phyloP scores from a whole-genome alignment of 495 filamentous ascomycete species.

The Neurospora sp. region DNA sequence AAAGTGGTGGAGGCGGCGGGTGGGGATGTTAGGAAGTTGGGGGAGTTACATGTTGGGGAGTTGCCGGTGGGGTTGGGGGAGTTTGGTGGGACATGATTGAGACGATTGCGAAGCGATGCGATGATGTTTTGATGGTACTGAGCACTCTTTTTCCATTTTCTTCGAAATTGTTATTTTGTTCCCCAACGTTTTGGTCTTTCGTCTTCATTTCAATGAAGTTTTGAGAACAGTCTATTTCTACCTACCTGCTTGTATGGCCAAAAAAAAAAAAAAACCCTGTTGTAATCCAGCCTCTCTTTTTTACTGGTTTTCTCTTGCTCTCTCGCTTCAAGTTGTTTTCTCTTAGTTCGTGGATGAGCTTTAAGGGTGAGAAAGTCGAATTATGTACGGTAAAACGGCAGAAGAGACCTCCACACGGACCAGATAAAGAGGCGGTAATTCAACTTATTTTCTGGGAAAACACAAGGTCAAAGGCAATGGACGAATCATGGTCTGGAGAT shows the following conservation, averaged over 20 bases:
- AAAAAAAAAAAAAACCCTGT: neutral
- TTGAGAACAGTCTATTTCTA: neutral
- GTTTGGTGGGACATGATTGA: neutral
- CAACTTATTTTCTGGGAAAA: neutral
- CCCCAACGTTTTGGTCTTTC: neutral
- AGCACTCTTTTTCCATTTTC: neutral
- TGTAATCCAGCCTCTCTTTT: neutral
- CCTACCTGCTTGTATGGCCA: neutral
- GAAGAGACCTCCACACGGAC: neutral
- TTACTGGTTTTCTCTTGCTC: neutral
- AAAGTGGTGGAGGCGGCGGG: constrained; percentile 69
- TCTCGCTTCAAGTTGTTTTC: neutral
- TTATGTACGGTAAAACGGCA: neutral
- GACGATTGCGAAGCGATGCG: neutral
- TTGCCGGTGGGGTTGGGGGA: neutral
- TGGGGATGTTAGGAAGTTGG: constrained; percentile 52
- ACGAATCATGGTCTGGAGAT: neutral
- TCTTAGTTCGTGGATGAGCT: too few relatives aligned
- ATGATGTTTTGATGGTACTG: neutral
- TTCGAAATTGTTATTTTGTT: neutral
- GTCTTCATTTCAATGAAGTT: neutral
- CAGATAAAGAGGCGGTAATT: neutral
- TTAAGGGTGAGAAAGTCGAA: neutral
- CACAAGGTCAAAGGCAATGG: neutral
- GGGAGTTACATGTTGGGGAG: constrained; percentile 19